Percentiles rank a stretch among this genome's conserved stretches.
Evolutionary conservation across 208 protist species (phyloP).

Genomic region (Herpetomonas tarakana): DNA sequence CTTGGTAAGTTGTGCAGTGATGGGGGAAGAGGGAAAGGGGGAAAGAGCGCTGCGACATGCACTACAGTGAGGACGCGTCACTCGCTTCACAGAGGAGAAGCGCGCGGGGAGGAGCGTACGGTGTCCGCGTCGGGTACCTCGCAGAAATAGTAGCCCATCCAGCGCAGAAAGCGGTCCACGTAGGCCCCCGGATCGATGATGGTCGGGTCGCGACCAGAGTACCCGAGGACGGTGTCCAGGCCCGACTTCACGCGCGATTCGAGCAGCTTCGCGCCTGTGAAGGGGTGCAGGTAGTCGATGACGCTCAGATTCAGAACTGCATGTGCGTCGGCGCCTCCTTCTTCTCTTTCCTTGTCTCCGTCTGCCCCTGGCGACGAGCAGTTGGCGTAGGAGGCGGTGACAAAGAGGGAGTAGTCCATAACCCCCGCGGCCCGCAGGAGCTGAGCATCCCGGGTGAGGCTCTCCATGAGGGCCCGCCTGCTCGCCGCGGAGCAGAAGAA

Average conservation of each 20-base stretch:
- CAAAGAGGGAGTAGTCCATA: conserved; percentile 85
- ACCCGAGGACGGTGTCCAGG: conserved; percentile 69
- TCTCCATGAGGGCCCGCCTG: conserved; percentile 50
- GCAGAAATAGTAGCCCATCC: conserved; percentile 74
- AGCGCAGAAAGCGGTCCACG: conserved; percentile 56
- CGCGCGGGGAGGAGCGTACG: too few species aligned
- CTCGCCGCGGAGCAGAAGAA: conserved; percentile 54
- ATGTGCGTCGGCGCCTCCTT: not conserved
- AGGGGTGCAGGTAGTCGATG: conserved; percentile 86
- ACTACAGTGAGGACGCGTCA: too few species aligned
- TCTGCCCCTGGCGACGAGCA: too few species aligned
- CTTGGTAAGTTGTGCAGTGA: not conserved
- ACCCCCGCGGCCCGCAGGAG: conserved; percentile 46
- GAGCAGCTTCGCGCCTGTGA: conserved; percentile 67
- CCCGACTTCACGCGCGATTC: conserved; percentile 85
- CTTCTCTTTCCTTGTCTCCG: too few species aligned
- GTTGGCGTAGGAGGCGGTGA: conserved; percentile 10
- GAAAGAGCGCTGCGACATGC: too few species aligned
- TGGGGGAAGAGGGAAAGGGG: too few species aligned
- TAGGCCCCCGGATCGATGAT: conserved; percentile 80
- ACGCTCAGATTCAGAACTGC: conserved; percentile 39
- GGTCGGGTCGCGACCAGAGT: conserved; percentile 53
- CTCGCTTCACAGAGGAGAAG: too few species aligned
- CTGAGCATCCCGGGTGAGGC: conserved; percentile 48
- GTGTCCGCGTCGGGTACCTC: conserved; percentile 41